Evolutionary conservation across 2,329 filamentous ascomycete species (phyloP), one percentile per base, ranked within the genome.

Genomic region (Sphaerulina vaccinii): DNA sequence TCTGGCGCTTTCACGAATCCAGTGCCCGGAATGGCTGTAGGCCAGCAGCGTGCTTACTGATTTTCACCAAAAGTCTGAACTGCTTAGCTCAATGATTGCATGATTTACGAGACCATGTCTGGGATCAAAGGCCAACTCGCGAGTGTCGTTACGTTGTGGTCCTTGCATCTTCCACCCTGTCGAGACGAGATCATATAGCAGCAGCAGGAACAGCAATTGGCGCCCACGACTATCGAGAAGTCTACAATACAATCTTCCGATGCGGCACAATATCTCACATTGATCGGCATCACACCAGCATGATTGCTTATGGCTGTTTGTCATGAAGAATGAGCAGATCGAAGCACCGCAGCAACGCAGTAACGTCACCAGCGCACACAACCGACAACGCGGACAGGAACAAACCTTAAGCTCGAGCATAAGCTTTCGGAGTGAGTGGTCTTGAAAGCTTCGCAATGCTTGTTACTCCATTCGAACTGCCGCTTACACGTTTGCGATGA

Each of bases 31-130:
- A 55, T 56, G 46, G 41, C 48, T 9, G 52, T 55, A 6, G 51
- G 54, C 19, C 61, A 62, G 43, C 61, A 62, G 46, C 52, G 61
- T 15, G 60, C 59, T 7, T 63, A 63, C 29, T 62, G 45, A 49
- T 33, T 18, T n/a, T n/a, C n/a, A 37, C 15, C 9, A 18, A 1
- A 2, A 11, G 37, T 11, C 5, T 19, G 18, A 4, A 11, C 3
- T 13, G 22, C 37, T 13, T 21, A 9, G 18, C 16, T 18, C 18
- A n/a, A 11, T 21, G 11, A 11, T 18, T 21, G 19, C 8, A 39
- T 18, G 16, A 39, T 13, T 22, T 21, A 21, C 18, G 37, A 39
- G 16, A 11, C 37, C 16, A 22, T 21, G 37, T 39, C 18, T 16
- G 10, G 7, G 16, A 39, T 37, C 18, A 15, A 37, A 29, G 13